Base-by-base conservation (phyloP, 2,329 filamentous ascomycete genomes). In the Nothopassalora personata region DNA sequence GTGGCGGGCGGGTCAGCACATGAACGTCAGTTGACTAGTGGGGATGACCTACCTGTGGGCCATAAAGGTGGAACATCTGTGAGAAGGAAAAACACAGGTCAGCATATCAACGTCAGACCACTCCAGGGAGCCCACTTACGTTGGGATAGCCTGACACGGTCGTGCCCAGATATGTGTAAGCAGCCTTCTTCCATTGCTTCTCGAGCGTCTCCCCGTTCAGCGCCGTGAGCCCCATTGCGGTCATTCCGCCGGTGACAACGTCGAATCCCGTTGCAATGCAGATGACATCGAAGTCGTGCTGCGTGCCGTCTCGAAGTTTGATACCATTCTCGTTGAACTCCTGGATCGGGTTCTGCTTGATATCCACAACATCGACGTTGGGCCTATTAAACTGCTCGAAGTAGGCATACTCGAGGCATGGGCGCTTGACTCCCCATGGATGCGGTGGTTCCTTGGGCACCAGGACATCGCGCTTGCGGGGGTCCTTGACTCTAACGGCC, bases 391-490 rank as follows among this genome's bases (percentile, higher is more conserved):
- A 68, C 65, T 74, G 69, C 65, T 80, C 77, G 56, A 78, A 79
- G 60, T 75, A 79, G 61, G 77, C 72, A 56, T 79, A 76, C 64
- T 80, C 77, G 3, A 80, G 70, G 28, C 71, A 74, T 10, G 76
- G 61, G 8, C 61, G 59, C 43, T 73, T 58, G 45, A 84, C 80
- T 0, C 78, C 81, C 70, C 76, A 79, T 43, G 80, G 70, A 3
- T 74, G 63, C 0, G 83, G 83, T 49, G 1, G 75, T 71, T 79
- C 79, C 52, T 67, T 64, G 0, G 77, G 75, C 0, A 81, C 81
- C 9, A 86, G 73, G 3, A 84, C 60, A n/a, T 83, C 80, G n/a
- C 76, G 71, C 59, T 77, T 75, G 18, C 68, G 68, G 0, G 81
- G 75, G 54, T 85, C 81, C 0, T 73, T 68, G 46, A 86, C 75